Evolutionary conservation across 345 rosid species (phyloP).

Genomic region (Populus deltoides): DNA sequence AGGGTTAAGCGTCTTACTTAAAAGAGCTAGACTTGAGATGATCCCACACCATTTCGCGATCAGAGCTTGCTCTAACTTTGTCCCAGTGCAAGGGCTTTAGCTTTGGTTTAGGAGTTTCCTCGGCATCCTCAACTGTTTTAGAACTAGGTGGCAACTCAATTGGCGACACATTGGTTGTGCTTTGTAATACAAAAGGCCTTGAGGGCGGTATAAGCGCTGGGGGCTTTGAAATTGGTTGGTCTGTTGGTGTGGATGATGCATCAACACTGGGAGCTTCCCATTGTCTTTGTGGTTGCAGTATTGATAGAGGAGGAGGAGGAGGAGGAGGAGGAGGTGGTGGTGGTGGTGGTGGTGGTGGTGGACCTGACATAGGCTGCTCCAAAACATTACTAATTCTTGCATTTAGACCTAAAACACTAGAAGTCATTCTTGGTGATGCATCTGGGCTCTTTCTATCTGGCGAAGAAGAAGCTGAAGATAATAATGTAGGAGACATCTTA

Average conservation of each 20-base stretch:
- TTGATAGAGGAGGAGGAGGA: slow-evolving; percentile 33
- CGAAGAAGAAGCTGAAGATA: slow-evolving; percentile 47
- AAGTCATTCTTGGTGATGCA: slow-evolving; percentile 29
- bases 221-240: slow-evolving; percentile 46
- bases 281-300: slow-evolving; percentile 1
- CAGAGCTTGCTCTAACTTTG: slow-evolving; percentile 96
- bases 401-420: slow-evolving; percentile 28
- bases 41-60: slow-evolving; percentile 97
- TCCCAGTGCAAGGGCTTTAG: slow-evolving; percentile 91
- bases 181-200: slow-evolving; percentile 59
- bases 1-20: slow-evolving; percentile 43
- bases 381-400: slow-evolving; percentile 25
- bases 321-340: slow-evolving; percentile 35
- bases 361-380: slow-evolving; percentile 29
- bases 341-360: slow-evolving; percentile 30
- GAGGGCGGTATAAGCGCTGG: slow-evolving; percentile 63
- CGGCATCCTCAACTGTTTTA: slow-evolving; percentile 29
- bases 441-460: slow-evolving; percentile 40
- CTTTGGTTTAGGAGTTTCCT: slow-evolving; percentile 60
- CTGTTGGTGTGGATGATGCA: slow-evolving; percentile 32
- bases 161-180: slow-evolving; percentile 33
- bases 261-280: slow-evolving; percentile 27
- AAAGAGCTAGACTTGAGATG: slow-evolving; percentile 74
- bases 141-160: slow-evolving; percentile 39
- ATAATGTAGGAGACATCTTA: slow-evolving; percentile 31